These are phyloP conservation scores for Yarrowia alimentaria DNA, from an alignment of 805 yeast genomes.

Conservation along the genomic window DNA sequence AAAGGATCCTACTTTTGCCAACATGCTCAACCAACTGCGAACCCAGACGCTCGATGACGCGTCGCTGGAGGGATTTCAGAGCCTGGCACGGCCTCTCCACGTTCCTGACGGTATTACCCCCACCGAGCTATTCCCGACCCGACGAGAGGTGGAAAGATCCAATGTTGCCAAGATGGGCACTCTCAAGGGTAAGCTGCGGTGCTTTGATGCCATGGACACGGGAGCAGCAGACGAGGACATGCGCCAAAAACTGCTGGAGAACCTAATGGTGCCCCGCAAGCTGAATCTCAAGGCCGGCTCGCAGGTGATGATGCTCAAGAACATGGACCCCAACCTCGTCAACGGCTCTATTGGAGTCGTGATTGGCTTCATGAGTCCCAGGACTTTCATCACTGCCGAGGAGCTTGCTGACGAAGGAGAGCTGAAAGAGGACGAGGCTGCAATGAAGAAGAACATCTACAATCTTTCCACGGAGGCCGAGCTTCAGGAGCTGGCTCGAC, in stretches of 20 bases:
- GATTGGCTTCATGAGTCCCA: constrained; percentile 48
- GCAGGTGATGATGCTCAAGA: constrained; percentile 91
- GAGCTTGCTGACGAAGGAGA: constrained; percentile 17
- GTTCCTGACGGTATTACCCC: constrained; percentile 80
- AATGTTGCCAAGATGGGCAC: constrained; percentile 53
- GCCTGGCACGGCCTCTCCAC: constrained; percentile 37
- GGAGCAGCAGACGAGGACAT: constrained; percentile 32
- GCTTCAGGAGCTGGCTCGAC: neutral
- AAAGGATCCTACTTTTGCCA: constrained; percentile 67
- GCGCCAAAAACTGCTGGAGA: constrained; percentile 48
- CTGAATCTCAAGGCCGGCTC: constrained; percentile 76
- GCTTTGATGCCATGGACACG: constrained; percentile 51
- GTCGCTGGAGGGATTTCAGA: constrained; percentile 50
- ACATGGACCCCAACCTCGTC: constrained; percentile 71
- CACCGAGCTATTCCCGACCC: constrained; percentile 83
- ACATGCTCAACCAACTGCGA: constrained; percentile 78
- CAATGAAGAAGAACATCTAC: neutral
- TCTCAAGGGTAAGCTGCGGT: constrained; percentile 54
- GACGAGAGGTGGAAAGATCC: constrained; percentile 79
- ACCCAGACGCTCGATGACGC: constrained; percentile 59
- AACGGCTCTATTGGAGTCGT: constrained; percentile 90
- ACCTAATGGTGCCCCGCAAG: constrained; percentile 67
- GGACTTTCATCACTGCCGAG: constrained; percentile 30
- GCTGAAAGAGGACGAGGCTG: neutral
- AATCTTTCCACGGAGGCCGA: constrained; percentile 2